Evolutionary conservation across 106 monocot species (phyloP).

Genomic region (Hemerocallis citrina): DNA sequence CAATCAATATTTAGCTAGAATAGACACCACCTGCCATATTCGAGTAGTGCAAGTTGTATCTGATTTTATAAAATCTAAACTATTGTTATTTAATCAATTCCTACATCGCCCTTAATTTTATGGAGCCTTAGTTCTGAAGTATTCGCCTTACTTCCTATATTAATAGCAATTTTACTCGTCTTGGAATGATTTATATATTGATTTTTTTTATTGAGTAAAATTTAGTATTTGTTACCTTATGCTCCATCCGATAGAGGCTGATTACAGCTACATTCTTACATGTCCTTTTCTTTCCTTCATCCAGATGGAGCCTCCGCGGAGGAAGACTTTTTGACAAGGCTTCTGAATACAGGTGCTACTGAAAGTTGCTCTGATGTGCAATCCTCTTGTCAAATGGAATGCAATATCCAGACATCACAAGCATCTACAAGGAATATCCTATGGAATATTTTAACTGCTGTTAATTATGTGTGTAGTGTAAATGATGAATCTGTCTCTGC

Average conservation of each 20-base stretch:
- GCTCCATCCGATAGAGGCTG: not conserved
- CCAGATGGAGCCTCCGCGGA: slow-evolving; percentile 43
- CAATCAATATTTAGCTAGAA: too few relatives aligned
- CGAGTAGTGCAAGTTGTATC: too few relatives aligned
- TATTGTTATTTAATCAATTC: too few relatives aligned
- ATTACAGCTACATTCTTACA: not conserved
- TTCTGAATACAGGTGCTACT: slow-evolving; percentile 54
- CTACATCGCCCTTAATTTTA: too few relatives aligned
- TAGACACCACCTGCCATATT: too few relatives aligned
- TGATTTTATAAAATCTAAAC: too few relatives aligned
- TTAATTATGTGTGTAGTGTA: slow-evolving; percentile 43
- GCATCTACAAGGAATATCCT: slow-evolving; percentile 22
- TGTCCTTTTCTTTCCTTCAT: slow-evolving; percentile 9
- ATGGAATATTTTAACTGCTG: slow-evolving; percentile 31
- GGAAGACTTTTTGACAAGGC: slow-evolving; percentile 51
- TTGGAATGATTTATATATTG: too few relatives aligned
- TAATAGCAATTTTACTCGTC: too few relatives aligned
- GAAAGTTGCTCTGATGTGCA: slow-evolving; percentile 38
- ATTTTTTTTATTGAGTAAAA: too few relatives aligned
- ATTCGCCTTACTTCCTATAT: too few relatives aligned
- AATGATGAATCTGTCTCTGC: slow-evolving; percentile 28
- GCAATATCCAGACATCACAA: slow-evolving; percentile 13
- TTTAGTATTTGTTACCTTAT: too few relatives aligned
- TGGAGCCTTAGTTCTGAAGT: too few relatives aligned
- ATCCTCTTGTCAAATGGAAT: slow-evolving; percentile 15